A percentile compares a stretch with the other conserved stretches of the same genome.
These are phyloP conservation scores for Nowakowskiella sp. DNA, from an alignment of 192 early-diverging fungal genomes.

Conservation along the genomic window DNA sequence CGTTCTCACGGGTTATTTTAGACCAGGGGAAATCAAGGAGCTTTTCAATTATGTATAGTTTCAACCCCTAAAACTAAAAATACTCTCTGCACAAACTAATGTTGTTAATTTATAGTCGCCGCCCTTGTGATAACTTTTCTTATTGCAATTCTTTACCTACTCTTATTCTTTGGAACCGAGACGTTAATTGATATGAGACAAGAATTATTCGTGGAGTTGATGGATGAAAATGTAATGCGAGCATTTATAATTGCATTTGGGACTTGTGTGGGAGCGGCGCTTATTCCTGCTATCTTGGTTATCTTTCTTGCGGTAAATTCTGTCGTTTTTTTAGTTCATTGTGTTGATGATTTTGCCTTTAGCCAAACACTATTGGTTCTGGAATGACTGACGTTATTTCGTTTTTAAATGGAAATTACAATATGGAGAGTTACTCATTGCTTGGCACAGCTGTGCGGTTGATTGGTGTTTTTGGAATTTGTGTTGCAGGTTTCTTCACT, in stretches of 20 bases:
- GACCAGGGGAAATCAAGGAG: slow-evolving; percentile 13
- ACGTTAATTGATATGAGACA: slow-evolving; percentile 16
- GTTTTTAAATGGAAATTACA: slow-evolving; percentile 22
- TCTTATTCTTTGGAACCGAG: slow-evolving; percentile 22
- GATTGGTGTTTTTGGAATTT: slow-evolving; percentile 17
- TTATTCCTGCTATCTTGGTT: slow-evolving; percentile 18
- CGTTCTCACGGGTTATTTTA: slow-evolving; percentile 5
- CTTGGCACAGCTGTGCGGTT: slow-evolving; percentile 4
- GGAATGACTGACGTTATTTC: slow-evolving; percentile 33
- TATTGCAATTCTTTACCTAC: slow-evolving; percentile 14
- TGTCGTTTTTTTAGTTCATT: background rate
- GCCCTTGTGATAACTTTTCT: slow-evolving; percentile 11
- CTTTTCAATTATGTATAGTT: slow-evolving; percentile 15
- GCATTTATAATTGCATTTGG: slow-evolving; percentile 24
- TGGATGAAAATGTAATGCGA: slow-evolving; percentile 2
- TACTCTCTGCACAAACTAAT: background rate
- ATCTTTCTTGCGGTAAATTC: slow-evolving; percentile 10
- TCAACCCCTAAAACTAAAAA: background rate
- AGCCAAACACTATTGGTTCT: slow-evolving; percentile 22
- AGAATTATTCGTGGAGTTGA: slow-evolving; percentile 8
- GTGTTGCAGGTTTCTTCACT: slow-evolving; percentile 11
- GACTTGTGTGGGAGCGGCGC: slow-evolving; percentile 13
- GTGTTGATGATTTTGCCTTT: background rate
- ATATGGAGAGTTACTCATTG: slow-evolving; percentile 14
- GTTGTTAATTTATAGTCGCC: too few species aligned